A percentile compares a stretch with the other conserved stretches of the same genome.
These are phyloP conservation scores for Thielaviopsis musarum DNA, from an alignment of 2,329 filamentous ascomycete genomes.

Conservation along the genomic window DNA sequence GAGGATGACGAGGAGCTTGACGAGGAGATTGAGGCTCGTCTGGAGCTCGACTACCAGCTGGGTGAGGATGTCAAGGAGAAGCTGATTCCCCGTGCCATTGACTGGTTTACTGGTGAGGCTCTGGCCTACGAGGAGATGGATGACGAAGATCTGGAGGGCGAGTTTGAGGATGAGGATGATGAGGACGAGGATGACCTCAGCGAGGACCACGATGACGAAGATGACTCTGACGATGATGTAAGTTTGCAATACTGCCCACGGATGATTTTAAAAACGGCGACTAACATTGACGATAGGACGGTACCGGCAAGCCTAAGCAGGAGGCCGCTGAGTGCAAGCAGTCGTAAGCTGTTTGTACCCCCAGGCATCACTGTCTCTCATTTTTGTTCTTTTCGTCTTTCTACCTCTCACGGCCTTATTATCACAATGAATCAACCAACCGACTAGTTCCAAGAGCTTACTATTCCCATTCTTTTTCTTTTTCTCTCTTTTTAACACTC, in stretches of 20 bases:
- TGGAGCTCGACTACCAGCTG: constrained; percentile 96
- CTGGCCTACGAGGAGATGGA: constrained; percentile 90
- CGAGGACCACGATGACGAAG: constrained; percentile 69
- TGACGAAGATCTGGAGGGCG: constrained; percentile 63
- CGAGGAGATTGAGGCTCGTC: constrained; percentile 87
- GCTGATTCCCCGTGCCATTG: constrained; percentile 91
- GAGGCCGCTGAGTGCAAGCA: constrained; percentile 94
- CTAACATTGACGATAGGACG: constrained; percentile 40
- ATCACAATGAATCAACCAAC: not conserved
- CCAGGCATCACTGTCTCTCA: not conserved
- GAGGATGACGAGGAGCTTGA: constrained; percentile 59
- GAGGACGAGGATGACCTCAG: constrained; percentile 76
- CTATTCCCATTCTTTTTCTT: not conserved
- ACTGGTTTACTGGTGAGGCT: constrained; percentile 98
- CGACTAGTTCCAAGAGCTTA: not conserved
- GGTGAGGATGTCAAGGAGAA: constrained; percentile 99
- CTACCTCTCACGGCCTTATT: not conserved
- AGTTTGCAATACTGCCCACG: constrained; percentile 17
- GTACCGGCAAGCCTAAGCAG: constrained; percentile 79
- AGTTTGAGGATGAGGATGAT: constrained; percentile 84
- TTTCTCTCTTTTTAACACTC: not conserved
- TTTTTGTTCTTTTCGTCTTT: constrained; percentile 6
- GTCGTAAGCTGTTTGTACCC: constrained; percentile 39
- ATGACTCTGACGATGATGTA: constrained; percentile 66
- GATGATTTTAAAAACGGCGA: constrained; percentile 10